Conservation (phyloP, 1,284 basidiomycete species). For the Rhodotorula sp. region DNA sequence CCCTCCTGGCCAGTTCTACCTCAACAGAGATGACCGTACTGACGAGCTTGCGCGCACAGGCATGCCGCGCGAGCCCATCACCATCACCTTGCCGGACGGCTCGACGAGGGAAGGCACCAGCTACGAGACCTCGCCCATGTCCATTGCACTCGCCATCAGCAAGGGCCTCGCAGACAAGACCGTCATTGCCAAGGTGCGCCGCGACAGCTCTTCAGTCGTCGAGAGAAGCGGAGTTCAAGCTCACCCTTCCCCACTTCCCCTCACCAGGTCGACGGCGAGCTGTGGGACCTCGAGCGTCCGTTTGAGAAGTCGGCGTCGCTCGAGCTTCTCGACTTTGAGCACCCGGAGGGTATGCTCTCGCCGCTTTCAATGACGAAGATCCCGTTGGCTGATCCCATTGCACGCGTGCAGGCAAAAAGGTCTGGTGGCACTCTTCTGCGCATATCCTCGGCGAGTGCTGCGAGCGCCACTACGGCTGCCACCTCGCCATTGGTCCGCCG, state of each 20-base stretch:
- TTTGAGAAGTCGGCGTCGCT: slow-evolving; percentile 80
- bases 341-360: slow-evolving; percentile 73
- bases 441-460: slow-evolving; percentile 98
- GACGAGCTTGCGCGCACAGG: slow-evolving; percentile 54
- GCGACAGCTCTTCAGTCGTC: not conserved
- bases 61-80: slow-evolving; percentile 82
- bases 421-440: slow-evolving; percentile 99
- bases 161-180: slow-evolving; percentile 85
- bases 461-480: slow-evolving; percentile 95
- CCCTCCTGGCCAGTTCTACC: no score
- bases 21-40: not conserved
- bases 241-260: not conserved
- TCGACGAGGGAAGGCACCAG: slow-evolving; percentile 77
- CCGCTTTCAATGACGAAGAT: not conserved
- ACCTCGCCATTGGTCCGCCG: slow-evolving; percentile 95
- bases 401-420: slow-evolving; percentile 70
- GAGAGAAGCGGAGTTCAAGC: not conserved
- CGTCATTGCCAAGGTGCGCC: slow-evolving; percentile 82
- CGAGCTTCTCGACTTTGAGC: slow-evolving; percentile 90
- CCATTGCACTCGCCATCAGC: slow-evolving; percentile 82
- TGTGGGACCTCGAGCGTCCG: slow-evolving; percentile 96
- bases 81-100: slow-evolving; percentile 84
- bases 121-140: slow-evolving; percentile 97
- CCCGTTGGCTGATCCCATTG: not conserved
- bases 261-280: slow-evolving; percentile 72